Conservation (phyloP, 2,329 filamentous ascomycete genomes). For the Neofusicoccum laricinum region DNA sequence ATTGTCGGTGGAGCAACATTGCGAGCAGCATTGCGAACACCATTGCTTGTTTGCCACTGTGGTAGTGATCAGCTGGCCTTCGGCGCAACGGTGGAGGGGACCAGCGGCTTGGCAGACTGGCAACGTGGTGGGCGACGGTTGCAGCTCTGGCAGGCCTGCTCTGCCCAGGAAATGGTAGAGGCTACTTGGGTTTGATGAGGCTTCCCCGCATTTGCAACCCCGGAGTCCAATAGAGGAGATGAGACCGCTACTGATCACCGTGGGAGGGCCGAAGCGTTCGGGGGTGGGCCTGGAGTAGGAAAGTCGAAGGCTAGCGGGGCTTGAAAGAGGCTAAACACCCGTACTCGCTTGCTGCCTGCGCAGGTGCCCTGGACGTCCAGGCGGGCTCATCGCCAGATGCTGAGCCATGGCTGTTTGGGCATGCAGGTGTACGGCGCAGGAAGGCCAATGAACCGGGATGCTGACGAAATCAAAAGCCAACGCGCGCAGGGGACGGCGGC, state of each 20-base stretch:
- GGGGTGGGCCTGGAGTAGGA: neutral
- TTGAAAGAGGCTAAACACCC: neutral
- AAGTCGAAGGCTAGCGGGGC: neutral
- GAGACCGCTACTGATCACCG: neutral
- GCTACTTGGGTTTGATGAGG: constrained; percentile 2
- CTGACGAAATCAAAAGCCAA: neutral
- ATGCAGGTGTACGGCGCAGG: neutral
- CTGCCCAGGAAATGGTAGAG: neutral
- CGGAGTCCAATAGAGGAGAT: constrained; percentile 1
- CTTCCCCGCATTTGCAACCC: constrained; percentile 11
- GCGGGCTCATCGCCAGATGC: neutral
- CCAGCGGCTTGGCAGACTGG: neutral
- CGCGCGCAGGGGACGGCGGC: neutral
- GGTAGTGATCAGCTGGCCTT: neutral
- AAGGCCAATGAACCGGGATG: neutral
- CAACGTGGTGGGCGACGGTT: neutral
- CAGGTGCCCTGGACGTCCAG: neutral
- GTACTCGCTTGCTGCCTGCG: neutral
- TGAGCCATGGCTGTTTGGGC: neutral
- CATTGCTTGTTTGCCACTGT: neutral
- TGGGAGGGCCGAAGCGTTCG: constrained; percentile 9
- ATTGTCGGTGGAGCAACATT: too few species aligned
- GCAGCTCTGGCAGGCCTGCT: neutral
- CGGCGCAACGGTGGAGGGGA: neutral
- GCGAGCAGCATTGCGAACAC: too few species aligned